Percentiles rank a stretch among this genome's conserved stretches.
phyloP scores from a whole-genome alignment of 371 early-diverging fungal species.

The Lichtheimia hyalospora region DNA sequence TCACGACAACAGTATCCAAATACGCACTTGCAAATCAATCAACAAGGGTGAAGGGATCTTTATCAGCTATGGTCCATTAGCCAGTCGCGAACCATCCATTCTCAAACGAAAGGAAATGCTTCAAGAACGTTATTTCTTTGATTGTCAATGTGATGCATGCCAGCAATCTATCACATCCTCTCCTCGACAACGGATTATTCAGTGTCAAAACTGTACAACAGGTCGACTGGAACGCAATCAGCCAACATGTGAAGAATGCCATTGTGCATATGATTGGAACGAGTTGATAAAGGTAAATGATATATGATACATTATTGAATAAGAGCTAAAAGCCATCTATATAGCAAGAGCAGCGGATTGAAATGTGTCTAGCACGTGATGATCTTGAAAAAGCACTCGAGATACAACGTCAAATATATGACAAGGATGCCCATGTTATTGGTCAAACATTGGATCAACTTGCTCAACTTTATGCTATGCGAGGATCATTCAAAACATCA shows the following conservation, averaged over 20 bases:
- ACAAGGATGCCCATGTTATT: neutral
- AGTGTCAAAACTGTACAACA: neutral
- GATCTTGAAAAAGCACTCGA: neutral
- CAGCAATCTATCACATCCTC: neutral
- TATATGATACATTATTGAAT: neutral
- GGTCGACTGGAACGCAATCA: neutral
- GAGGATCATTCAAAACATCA: conserved; percentile 6
- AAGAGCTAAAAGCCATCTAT: neutral
- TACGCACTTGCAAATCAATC: conserved; percentile 6
- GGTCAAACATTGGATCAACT: neutral
- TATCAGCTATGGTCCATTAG: conserved; percentile 39
- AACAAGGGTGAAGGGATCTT: neutral
- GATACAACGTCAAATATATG: neutral
- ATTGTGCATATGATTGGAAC: conserved; percentile 1
- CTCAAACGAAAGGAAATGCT: conserved; percentile 13
- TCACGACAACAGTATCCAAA: conserved; percentile 2
- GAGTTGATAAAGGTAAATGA: conserved; percentile 1
- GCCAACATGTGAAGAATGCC: neutral
- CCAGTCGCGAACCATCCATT: conserved; percentile 5
- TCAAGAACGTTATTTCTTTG: conserved; percentile 26
- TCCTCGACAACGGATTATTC: conserved; percentile 7
- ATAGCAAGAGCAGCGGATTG: neutral
- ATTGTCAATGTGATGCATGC: conserved; percentile 30
- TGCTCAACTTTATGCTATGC: neutral
- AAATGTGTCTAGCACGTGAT: neutral